Conservation (phyloP, 2,329 filamentous ascomycete species). For the Arthrobotrys sinensis region DNA sequence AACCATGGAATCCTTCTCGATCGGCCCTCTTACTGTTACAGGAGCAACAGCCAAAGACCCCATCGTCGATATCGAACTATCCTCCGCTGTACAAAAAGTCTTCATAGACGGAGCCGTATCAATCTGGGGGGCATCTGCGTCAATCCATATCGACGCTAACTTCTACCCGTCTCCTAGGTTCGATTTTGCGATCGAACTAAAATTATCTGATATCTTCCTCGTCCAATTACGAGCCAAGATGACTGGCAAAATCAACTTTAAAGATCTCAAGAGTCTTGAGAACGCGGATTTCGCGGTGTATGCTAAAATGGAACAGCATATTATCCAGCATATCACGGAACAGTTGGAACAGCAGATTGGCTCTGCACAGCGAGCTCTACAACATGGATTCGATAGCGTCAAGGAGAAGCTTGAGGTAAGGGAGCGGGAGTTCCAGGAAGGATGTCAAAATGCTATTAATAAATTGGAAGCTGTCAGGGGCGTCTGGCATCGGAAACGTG, state of each 20-base stretch:
- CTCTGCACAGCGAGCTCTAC: conserved; percentile 33
- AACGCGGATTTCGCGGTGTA: conserved; percentile 55
- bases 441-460: too few species aligned
- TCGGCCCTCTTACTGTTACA: conserved; percentile 55
- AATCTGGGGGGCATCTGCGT: conserved; percentile 44
- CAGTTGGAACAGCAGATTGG: conserved; percentile 36
- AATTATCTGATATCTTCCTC: conserved; percentile 45
- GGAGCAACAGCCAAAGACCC: conserved; percentile 40
- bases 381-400: conserved; percentile 45
- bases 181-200: conserved; percentile 41
- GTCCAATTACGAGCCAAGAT: conserved; percentile 50
- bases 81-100: conserved; percentile 54
- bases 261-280: conserved; percentile 42
- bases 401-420: conserved; percentile 43
- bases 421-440: too few species aligned
- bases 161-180: conserved; percentile 59
- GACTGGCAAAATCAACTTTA: conserved; percentile 36
- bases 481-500: conserved; percentile 8
- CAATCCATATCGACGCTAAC: conserved; percentile 33
- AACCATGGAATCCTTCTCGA: conserved; percentile 46
- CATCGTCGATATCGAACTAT: conserved; percentile 54
- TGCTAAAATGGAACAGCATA: conserved; percentile 57
- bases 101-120: conserved; percentile 53
- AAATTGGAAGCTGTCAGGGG: too few species aligned
- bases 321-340: conserved; percentile 46